Evolutionary conservation across 305 asterid genomes (phyloP).

Genomic region (Solanum hybrid): DNA sequence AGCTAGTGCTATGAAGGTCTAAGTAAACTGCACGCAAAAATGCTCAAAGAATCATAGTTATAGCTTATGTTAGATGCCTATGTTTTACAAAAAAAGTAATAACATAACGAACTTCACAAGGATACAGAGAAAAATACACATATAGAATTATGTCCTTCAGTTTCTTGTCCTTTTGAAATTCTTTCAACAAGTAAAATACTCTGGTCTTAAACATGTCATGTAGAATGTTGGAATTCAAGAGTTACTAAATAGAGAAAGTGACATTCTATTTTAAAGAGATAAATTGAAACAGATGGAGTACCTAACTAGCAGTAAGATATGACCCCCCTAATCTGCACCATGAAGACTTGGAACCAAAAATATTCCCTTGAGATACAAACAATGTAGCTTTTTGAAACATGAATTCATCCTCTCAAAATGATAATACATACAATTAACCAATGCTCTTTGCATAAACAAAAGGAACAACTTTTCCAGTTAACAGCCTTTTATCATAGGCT

Average conservation of each 20-base stretch:
- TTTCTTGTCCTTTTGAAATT: background rate
- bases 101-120: background rate
- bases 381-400: background rate
- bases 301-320: background rate
- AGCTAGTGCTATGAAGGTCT: background rate
- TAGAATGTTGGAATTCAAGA: background rate
- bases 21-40: conserved; percentile 6
- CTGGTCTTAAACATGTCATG: background rate
- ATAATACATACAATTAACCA: background rate
- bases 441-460: background rate
- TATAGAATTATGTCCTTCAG: background rate
- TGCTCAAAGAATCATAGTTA: background rate
- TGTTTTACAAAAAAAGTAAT: background rate
- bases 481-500: background rate
- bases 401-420: background rate
- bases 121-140: background rate
- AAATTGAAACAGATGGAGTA: background rate
- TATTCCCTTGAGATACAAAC: background rate
- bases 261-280: background rate
- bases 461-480: background rate
- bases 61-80: background rate
- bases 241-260: background rate
- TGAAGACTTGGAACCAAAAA: background rate
- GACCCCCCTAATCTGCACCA: background rate
- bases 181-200: background rate